Base-by-base conservation (phyloP, 306 rosid species). In the Purshia tridentata region DNA sequence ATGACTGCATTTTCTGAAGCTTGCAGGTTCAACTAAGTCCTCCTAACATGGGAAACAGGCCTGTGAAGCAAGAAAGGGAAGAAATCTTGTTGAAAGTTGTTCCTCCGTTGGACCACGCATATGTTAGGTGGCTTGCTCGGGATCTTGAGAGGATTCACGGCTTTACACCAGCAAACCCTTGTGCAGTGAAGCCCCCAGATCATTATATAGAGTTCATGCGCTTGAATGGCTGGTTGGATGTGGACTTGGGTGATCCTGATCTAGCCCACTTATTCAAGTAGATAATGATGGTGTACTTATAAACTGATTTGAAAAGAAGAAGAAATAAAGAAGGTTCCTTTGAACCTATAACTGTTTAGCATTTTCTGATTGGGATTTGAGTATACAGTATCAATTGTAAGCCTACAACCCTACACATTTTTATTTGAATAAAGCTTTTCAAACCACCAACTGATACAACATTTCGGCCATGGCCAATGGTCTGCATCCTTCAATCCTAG, bases 121-220 rank as follows among this genome's bases (percentile, higher is more conserved):
- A 83, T 52, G 47, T 76, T 19, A 76, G 80, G 72, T 82, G 90
- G 92, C 88, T 88, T 49, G 75, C 88, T 46, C 88, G 81, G 37
- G 92, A 91, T 54, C 67, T 91, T 39, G 86, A 68, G 66, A 82
- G 90, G 83, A 82, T 83, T 73, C 89, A 88, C 6, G 81, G 88
- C 74, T 88, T 81, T 54, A 79, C 84, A 56, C 97, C 84, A 14
- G 85, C 42, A 35, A 73, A 85, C 9, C 66, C 80, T 47, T 76
- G 83, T 71, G 83, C 90, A 0, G 76, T 91, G 78, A 78, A 73
- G 84, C 97, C 94, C 0, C 94, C 89, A 1, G 89, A 88, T 69
- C 90, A 87, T 72, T 88, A 91, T 54, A 71, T 85, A 40, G 94
- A 88, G 76, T 87, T 76, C 76, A 91, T 91, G 97, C 84, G 77